A percentile compares a stretch with the other conserved stretches of the same genome.
phyloP scores from a whole-genome alignment of 2,329 filamentous ascomycete species.

The Cryphonectria japonica region DNA sequence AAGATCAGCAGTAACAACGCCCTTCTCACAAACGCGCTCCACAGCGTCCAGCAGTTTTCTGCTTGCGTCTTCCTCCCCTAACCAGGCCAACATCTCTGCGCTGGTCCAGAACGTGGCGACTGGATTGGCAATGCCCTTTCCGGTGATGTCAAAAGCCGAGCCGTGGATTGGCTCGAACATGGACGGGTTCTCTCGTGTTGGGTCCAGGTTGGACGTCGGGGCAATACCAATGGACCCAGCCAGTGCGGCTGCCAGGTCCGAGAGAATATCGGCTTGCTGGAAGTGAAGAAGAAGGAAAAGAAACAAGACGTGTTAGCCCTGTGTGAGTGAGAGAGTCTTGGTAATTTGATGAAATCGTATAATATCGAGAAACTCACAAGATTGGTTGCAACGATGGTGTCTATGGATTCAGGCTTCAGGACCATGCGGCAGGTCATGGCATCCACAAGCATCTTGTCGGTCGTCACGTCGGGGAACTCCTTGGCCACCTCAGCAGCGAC shows the following conservation, averaged over 20 bases:
- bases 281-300: too few species aligned
- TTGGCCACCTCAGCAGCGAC: slow-evolving; percentile 57
- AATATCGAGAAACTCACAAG: slow-evolving; percentile 40
- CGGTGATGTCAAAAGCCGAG: slow-evolving; percentile 57
- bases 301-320: not conserved
- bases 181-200: slow-evolving; percentile 52
- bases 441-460: slow-evolving; percentile 68
- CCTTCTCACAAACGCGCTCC: slow-evolving; percentile 52
- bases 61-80: slow-evolving; percentile 53
- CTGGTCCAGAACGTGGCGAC: slow-evolving; percentile 59
- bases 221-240: slow-evolving; percentile 73
- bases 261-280: slow-evolving; percentile 62
- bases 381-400: slow-evolving; percentile 68
- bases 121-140: slow-evolving; percentile 57
- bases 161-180: slow-evolving; percentile 65
- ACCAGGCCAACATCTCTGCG: slow-evolving; percentile 57
- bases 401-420: slow-evolving; percentile 58
- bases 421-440: slow-evolving; percentile 57
- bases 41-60: slow-evolving; percentile 52
- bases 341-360: not conserved
- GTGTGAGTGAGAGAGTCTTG: not conserved
- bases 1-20: slow-evolving; percentile 55
- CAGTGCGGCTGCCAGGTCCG: slow-evolving; percentile 67
- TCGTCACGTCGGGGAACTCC: slow-evolving; percentile 62
- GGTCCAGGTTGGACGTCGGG: slow-evolving; percentile 67